Conservation (phyloP, 768 basidiomycete genomes). For the Calocybe indica region DNA sequence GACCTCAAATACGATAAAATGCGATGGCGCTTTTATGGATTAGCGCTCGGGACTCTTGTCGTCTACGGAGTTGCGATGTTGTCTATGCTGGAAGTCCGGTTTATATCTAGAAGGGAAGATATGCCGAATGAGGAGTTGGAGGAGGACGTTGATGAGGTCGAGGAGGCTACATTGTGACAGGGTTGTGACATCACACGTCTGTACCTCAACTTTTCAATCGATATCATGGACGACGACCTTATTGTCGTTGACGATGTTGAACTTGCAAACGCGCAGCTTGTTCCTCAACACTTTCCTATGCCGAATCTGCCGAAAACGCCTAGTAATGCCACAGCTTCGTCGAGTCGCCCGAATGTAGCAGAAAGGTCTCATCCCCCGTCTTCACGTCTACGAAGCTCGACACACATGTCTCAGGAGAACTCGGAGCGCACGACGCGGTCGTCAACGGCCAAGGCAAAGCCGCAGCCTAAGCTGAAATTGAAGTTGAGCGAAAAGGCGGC, state of each 20-base stretch:
- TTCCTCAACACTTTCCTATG: slow-evolving; percentile 19
- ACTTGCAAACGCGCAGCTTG: slow-evolving; percentile 25
- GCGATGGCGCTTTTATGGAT: slow-evolving; percentile 48
- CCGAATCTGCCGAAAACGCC: too few relatives aligned
- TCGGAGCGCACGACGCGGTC: slow-evolving; percentile 56
- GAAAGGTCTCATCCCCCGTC: slow-evolving; percentile 18
- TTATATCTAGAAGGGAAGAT: background rate
- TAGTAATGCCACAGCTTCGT: slow-evolving; percentile 3
- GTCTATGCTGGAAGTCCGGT: slow-evolving; percentile 9
- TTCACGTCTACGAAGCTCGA: slow-evolving; percentile 30
- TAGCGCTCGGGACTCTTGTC: slow-evolving; percentile 35
- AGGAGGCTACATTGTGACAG: background rate
- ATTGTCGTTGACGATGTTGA: slow-evolving; percentile 60
- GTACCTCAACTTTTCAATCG: background rate
- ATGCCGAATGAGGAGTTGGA: slow-evolving; percentile 6
- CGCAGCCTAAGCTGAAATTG: slow-evolving; percentile 78
- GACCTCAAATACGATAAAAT: slow-evolving; percentile 42
- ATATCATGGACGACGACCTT: slow-evolving; percentile 51
- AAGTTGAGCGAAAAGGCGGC: slow-evolving; percentile 83
- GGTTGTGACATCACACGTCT: background rate
- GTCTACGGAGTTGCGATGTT: slow-evolving; percentile 26
- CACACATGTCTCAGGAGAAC: slow-evolving; percentile 19
- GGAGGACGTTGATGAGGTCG: slow-evolving; percentile 1
- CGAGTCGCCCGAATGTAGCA: slow-evolving; percentile 12
- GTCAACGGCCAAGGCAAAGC: slow-evolving; percentile 38